Base-by-base conservation (phyloP, 225 moss, liverwort and hornwort species). In the Pseudisothecium myosuroides region DNA sequence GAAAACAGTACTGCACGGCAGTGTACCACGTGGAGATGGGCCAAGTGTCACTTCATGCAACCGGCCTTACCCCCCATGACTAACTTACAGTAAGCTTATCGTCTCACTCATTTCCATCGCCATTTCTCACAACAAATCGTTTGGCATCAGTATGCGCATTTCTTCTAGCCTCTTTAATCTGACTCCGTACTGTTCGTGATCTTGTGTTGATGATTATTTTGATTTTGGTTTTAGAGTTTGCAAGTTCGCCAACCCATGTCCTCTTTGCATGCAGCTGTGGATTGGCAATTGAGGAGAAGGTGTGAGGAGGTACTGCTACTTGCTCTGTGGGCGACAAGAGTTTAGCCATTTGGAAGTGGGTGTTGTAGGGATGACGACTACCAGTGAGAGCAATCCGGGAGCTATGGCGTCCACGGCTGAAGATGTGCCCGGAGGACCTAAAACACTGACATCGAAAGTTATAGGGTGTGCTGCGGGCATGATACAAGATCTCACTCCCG, bases 371-470 rank as follows among this genome's bases (percentile, higher is more conserved):
- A 93, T 91, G 94, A 74, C 88, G 87, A 89, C 89, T 37, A 88
- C 89, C 17, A 89, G 92, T 83, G 89, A 89, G 86, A 55, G 56
- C 56, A 88, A 92, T 29, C 91, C 87, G 29, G 94, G 94, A 65
- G 86, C 39, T 63, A 78, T 93, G 91, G 81, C 94, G 47, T 67
- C 82, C 43, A 91, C 91, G 34, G 90, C 91, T 50, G 95, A 94
- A 72, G 95, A 95, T 80, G 95, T 95, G 85, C 94, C 95, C 12
- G 95, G 95, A 27, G 91, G 86, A 31, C 52, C 91, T 59, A 95
- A 91, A 90, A 93, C 94, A 56, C 50, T 95, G n/a, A 95, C 90
- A 26, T 90, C 94, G 31, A 84, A 87, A 24, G 83, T 95, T 43
- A 29, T 94, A 22, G 95, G 89, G 22, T 37, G 85, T 47, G 90